Conservation (phyloP, 495 filamentous ascomycete genomes). For the Penicillium parvum region DNA sequence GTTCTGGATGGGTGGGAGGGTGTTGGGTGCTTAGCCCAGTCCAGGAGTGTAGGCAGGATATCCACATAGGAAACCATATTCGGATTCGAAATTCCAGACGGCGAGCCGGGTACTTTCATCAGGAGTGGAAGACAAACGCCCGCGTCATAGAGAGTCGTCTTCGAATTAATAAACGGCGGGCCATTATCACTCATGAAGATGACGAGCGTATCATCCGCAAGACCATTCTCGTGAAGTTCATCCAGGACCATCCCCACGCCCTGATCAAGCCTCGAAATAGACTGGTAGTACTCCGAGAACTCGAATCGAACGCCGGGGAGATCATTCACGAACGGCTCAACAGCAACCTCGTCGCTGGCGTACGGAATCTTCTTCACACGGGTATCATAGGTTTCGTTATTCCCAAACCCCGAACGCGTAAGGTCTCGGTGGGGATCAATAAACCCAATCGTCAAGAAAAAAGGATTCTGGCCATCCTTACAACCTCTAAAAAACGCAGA, state of each 20-base stretch:
- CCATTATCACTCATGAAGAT: conserved; percentile 47
- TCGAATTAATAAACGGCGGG: conserved; percentile 46
- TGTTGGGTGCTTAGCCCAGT: conserved; percentile 26
- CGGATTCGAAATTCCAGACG: conserved; percentile 26
- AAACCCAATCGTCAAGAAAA: conserved; percentile 41
- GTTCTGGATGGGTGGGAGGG: conserved; percentile 6
- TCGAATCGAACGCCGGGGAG: conserved; percentile 34
- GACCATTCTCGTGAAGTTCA: conserved; percentile 23
- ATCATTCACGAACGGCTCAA: conserved; percentile 34
- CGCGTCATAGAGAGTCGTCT: conserved; percentile 45
- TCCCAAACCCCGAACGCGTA: conserved; percentile 41
- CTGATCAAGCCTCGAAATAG: conserved; percentile 37
- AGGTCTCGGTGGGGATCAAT: conserved; percentile 43
- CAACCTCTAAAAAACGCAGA: conserved; percentile 32
- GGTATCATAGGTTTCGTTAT: conserved; percentile 20
- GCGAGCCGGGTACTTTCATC: conserved; percentile 27
- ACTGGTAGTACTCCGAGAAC: conserved; percentile 40
- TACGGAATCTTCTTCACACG: conserved; percentile 13
- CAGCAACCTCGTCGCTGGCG: conserved; percentile 25
- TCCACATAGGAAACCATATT: conserved; percentile 46
- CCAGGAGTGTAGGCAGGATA: conserved; percentile 41
- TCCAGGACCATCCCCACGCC: conserved; percentile 39
- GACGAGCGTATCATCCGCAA: conserved; percentile 35
- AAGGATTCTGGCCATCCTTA: conserved; percentile 24
- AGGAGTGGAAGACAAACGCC: conserved; percentile 41